Evolutionary conservation across 208 protist genomes (phyloP), one percentile per base, ranked within the genome.

Genomic region (Wallacemonas sp.): DNA sequence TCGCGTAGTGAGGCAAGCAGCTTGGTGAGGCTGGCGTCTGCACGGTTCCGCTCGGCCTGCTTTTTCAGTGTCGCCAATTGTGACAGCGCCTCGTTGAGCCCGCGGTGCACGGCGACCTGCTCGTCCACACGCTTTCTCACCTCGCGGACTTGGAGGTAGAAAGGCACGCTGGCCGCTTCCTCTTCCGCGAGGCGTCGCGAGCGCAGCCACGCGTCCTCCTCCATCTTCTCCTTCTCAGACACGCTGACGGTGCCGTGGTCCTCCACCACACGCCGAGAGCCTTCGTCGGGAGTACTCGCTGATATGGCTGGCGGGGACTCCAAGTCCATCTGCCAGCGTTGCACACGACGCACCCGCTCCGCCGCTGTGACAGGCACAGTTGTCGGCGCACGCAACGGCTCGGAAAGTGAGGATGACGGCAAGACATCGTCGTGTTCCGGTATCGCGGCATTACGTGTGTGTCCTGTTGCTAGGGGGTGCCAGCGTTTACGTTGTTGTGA

Each of bases 41-140:
- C 50, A 13, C 58, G 76, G 24, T 79, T 52, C 22, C 44, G 39
- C 22, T 66, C 60, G 32, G 79, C 68, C 13, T 83, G 63, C 26
- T 29, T 27, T 24, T 69, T n/a, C 10, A 85, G 27, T 6, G 53
- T 12, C 45, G 78, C 57, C 10, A 87, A 26, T 32, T 81, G 66
- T 21, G 46, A 60, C 30, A 74, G 50, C 4, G 81, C 74, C 2
- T 55, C 27, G 1, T 69, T 76, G 36, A 92, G 59, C 0, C 55
- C 79, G 13, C 79, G 78, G 58, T 87, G 79, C 13, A 92, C 73
- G n/a, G 74, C 63, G 66, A 92, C 78, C 48, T 92, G 85, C 46
- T 88, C 81, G 1, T 52, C 42, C 60, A 92, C 85, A 12, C 81
- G 79, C 32, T 68, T 66, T 41, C 85, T 71, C 50, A 83, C 27